Evolutionary conservation across 176 grass and related monocot genomes (phyloP).

Genomic region (Raddia guianensis): DNA sequence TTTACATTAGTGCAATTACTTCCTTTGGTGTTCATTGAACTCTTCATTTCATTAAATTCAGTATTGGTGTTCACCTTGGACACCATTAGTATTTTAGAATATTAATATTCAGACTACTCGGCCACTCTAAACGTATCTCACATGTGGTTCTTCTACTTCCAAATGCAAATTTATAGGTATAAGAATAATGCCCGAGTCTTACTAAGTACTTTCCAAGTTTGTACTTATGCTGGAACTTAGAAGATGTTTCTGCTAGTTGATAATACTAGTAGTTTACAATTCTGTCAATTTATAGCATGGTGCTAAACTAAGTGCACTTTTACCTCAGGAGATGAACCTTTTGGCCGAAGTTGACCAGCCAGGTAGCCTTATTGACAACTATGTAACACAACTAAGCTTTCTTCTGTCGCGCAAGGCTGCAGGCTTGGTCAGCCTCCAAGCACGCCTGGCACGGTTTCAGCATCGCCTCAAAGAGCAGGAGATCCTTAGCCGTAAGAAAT

Average conservation of each 20-base stretch:
- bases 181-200: neutral
- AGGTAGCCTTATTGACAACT: slow-evolving; percentile 92
- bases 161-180: neutral
- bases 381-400: slow-evolving; percentile 92
- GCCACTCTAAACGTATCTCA: neutral
- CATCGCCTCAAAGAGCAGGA: slow-evolving; percentile 96
- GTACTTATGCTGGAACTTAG: neutral
- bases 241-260: neutral
- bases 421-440: slow-evolving; percentile 92
- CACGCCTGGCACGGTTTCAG: slow-evolving; percentile 83
- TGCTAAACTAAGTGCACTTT: slow-evolving; percentile 34
- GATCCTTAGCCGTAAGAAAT: slow-evolving; percentile 90
- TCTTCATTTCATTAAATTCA: neutral
- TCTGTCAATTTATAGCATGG: neutral
- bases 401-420: slow-evolving; percentile 89
- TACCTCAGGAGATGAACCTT: slow-evolving; percentile 94
- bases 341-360: slow-evolving; percentile 98
- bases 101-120: slow-evolving; percentile 17
- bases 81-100: slow-evolving; percentile 20
- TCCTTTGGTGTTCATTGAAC: neutral
- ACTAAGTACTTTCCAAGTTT: neutral
- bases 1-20: neutral
- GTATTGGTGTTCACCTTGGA: neutral
- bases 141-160: neutral
- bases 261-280: neutral